Evolutionary conservation across 2,329 filamentous ascomycete genomes (phyloP).

Genomic region (Neophaeococcomyces aloes): DNA sequence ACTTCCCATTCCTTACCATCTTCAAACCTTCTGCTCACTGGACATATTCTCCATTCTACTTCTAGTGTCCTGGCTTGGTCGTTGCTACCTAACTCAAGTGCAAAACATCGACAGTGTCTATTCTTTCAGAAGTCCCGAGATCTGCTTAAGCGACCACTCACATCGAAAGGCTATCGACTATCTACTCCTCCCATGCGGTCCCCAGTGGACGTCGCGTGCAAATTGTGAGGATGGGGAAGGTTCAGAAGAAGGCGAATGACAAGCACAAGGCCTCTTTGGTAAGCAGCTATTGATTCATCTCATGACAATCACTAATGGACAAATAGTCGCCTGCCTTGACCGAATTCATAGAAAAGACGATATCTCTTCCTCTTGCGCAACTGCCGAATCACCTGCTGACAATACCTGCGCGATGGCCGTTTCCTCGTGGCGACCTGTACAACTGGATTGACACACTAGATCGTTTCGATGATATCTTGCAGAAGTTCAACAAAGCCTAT

Average conservation of each 20-base stretch:
- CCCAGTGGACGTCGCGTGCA: constrained; percentile 8
- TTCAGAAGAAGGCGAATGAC: constrained; percentile 42
- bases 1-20: too few species aligned
- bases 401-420: constrained; percentile 87
- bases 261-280: constrained; percentile 44
- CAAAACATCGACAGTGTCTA: too few species aligned
- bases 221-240: constrained; percentile 37
- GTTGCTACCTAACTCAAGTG: too few species aligned
- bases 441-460: constrained; percentile 96
- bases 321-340: constrained; percentile 74
- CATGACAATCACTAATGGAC: constrained; percentile 2
- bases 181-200: constrained; percentile 8
- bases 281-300: constrained; percentile 20
- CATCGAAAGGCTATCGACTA: constrained; percentile 1
- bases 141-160: not conserved
- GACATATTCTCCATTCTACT: too few species aligned
- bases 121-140: too few species aligned
- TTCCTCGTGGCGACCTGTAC: constrained; percentile 88
- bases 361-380: constrained; percentile 59
- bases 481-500: constrained; percentile 71
- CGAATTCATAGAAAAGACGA: constrained; percentile 64
- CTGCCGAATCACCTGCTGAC: constrained; percentile 64
- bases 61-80: too few species aligned
- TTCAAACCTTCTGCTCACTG: too few species aligned
- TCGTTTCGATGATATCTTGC: constrained; percentile 80